phyloP scores from a whole-genome alignment of 2,329 filamentous ascomycete genomes.

The Talaromyces piceae region DNA sequence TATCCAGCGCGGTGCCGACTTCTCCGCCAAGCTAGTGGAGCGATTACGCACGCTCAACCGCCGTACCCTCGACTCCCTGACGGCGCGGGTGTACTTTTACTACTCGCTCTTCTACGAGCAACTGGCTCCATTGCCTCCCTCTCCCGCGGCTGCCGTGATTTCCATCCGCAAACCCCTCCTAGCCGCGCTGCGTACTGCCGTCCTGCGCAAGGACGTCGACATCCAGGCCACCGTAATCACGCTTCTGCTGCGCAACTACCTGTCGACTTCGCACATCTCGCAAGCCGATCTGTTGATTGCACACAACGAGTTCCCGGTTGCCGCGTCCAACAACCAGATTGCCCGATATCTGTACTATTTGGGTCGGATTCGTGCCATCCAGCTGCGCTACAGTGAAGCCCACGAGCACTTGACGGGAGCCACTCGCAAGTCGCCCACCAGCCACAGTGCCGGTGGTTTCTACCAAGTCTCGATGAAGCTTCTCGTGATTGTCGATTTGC shows the following conservation, averaged over 20 bases:
- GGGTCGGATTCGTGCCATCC: slow-evolving; percentile 90
- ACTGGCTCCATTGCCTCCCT: slow-evolving; percentile 77
- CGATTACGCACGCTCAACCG: slow-evolving; percentile 85
- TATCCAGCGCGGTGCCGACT: slow-evolving; percentile 70
- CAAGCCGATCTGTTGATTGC: slow-evolving; percentile 94
- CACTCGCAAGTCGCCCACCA: slow-evolving; percentile 89
- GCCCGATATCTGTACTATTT: slow-evolving; percentile 96
- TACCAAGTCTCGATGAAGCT: slow-evolving; percentile 95
- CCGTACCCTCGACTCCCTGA: slow-evolving; percentile 85
- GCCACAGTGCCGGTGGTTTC: slow-evolving; percentile 82
- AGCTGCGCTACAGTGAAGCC: slow-evolving; percentile 93
- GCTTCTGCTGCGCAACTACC: slow-evolving; percentile 87
- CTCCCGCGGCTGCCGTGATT: slow-evolving; percentile 78
- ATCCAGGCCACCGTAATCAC: slow-evolving; percentile 97
- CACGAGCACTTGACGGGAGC: slow-evolving; percentile 90
- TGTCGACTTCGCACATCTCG: slow-evolving; percentile 90
- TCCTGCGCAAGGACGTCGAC: slow-evolving; percentile 91
- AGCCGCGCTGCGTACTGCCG: slow-evolving; percentile 84
- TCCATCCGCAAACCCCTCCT: slow-evolving; percentile 79
- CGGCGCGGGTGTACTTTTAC: slow-evolving; percentile 97
- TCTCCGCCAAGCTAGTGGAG: slow-evolving; percentile 76
- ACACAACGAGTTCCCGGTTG: slow-evolving; percentile 89
- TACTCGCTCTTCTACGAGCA: slow-evolving; percentile 93
- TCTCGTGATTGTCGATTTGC: slow-evolving; percentile 87
- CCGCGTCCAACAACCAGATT: slow-evolving; percentile 95